These are phyloP conservation scores for Leptodontidium sp. DNA, from an alignment of 2,329 filamentous ascomycete species.

Conservation along the genomic window DNA sequence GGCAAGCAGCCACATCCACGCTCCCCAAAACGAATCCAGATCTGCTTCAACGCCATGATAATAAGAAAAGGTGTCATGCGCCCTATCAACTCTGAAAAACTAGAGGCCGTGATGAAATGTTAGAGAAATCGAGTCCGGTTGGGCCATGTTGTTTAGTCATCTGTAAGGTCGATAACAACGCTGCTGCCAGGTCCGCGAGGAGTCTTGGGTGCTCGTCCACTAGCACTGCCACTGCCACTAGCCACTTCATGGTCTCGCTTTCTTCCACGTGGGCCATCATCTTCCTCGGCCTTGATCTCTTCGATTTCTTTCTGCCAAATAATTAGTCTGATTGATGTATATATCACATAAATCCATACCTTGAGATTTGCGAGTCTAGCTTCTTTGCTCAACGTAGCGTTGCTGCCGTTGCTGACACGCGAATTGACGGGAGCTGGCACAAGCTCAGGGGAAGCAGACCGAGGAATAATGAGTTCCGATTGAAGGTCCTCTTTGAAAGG, in stretches of 20 bases:
- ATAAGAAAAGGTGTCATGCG: neutral
- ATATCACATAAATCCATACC: slow-evolving; percentile 23
- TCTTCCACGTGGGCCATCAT: slow-evolving; percentile 11
- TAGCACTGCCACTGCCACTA: slow-evolving; percentile 12
- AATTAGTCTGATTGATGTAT: neutral
- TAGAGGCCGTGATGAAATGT: neutral
- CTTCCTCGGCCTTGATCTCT: slow-evolving; percentile 35
- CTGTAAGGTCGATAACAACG: slow-evolving; percentile 38
- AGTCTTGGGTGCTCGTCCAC: slow-evolving; percentile 32
- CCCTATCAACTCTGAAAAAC: neutral
- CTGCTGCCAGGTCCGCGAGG: slow-evolving; percentile 22
- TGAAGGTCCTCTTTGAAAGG: slow-evolving; percentile 31
- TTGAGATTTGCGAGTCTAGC: slow-evolving; percentile 35
- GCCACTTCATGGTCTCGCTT: slow-evolving; percentile 27
- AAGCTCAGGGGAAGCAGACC: slow-evolving; percentile 33
- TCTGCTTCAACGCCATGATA: neutral
- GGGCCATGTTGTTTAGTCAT: slow-evolving; percentile 29
- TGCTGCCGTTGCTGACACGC: neutral
- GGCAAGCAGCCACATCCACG: slow-evolving; percentile 1
- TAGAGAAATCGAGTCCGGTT: too few species aligned
- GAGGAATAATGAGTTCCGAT: slow-evolving; percentile 38
- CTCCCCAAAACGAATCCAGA: neutral
- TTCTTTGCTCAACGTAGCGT: neutral
- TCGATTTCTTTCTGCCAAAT: slow-evolving; percentile 34
- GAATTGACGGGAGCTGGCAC: neutral